phyloP scores from a whole-genome alignment of 1,284 basidiomycete species.

The Marasmius sp. region DNA sequence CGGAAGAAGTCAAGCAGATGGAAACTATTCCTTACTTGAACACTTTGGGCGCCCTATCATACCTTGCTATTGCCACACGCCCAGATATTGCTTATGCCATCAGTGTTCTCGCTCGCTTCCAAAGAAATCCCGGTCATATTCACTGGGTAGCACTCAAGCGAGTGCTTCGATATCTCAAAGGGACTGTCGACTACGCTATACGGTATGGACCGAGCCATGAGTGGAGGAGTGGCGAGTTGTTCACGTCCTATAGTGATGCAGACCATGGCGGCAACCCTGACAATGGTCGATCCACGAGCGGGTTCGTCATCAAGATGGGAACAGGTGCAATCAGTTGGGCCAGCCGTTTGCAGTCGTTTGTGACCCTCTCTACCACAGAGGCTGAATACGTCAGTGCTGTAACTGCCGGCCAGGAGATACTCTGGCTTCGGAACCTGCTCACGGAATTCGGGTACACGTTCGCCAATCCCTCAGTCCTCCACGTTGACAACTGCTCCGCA shows the following conservation, averaged over 20 bases:
- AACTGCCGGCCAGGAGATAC: constrained; percentile 30
- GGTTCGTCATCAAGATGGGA: constrained; percentile 23
- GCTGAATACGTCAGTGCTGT: constrained; percentile 41
- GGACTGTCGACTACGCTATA: constrained; percentile 17
- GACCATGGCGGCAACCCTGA: constrained; percentile 24
- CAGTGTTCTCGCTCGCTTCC: constrained; percentile 23
- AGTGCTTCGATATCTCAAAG: constrained; percentile 28
- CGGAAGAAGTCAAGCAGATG: constrained; percentile 14
- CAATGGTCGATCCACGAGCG: constrained; percentile 24
- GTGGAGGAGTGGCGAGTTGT: constrained; percentile 1
- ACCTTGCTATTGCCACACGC: constrained; percentile 25
- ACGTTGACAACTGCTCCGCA: constrained; percentile 9
- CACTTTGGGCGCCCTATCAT: constrained; percentile 27
- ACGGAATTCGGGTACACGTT: constrained; percentile 24
- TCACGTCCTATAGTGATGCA: constrained; percentile 18
- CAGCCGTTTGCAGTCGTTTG: constrained; percentile 33
- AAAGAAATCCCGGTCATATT: constrained; percentile 18
- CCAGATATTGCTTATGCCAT: constrained; percentile 34
- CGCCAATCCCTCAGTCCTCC: constrained; percentile 18
- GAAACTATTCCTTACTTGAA: constrained; percentile 18
- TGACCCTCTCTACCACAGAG: constrained; percentile 40
- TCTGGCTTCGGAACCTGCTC: constrained; percentile 36
- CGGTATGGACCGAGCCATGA: constrained; percentile 12
- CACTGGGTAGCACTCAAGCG: constrained; percentile 29
- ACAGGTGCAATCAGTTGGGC: constrained; percentile 37